phyloP scores from a whole-genome alignment of 148 eudicot species.

The Dianthus caryophyllus region DNA sequence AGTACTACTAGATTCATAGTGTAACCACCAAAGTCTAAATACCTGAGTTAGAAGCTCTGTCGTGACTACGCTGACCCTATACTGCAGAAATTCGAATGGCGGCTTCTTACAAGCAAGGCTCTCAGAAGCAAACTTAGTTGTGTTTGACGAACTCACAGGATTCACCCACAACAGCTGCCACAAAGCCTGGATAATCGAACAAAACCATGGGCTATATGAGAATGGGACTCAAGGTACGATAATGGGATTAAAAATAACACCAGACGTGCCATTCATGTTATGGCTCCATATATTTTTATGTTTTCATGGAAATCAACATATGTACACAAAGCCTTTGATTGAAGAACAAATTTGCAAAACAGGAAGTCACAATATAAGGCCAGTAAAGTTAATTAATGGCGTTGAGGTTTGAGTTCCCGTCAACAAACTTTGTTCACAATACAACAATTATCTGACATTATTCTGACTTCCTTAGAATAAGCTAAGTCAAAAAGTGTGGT shows the following conservation, averaged over 20 bases:
- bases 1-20: neutral
- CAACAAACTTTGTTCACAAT: neutral
- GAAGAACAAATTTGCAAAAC: neutral
- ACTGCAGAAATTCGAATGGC: slow-evolving; percentile 73
- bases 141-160: slow-evolving; percentile 48
- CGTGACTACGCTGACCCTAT: slow-evolving; percentile 74
- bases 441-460: neutral
- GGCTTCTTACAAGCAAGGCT: slow-evolving; percentile 47
- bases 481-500: neutral
- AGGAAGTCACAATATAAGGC: neutral
- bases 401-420: neutral
- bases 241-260: neutral
- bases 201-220: neutral
- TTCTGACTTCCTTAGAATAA: neutral
- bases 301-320: neutral
- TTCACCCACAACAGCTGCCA: slow-evolving; percentile 96
- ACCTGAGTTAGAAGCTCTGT: slow-evolving; percentile 95
- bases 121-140: slow-evolving; percentile 33
- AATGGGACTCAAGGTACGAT: neutral
- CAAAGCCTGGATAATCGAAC: slow-evolving; percentile 52
- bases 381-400: neutral
- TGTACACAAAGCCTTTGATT: neutral
- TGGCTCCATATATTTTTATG: neutral
- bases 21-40: slow-evolving; percentile 17
- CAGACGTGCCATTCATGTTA: neutral